A percentile compares a stretch with the other conserved stretches of the same genome.
Conservation (phyloP, 352 stramenopile species). For the Globisporangium sylvaticum region DNA sequence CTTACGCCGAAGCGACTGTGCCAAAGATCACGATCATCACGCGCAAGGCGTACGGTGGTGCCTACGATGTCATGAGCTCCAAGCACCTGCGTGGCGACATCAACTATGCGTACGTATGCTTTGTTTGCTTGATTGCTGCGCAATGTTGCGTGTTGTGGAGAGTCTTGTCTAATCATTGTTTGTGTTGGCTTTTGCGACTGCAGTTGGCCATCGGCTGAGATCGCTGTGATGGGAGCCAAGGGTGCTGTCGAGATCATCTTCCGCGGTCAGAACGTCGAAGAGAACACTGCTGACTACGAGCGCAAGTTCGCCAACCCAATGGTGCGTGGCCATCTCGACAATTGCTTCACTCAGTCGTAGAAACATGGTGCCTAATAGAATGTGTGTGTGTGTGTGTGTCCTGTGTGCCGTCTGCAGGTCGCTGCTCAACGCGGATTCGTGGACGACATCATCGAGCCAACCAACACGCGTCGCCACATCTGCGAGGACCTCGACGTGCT, state of each 20-base stretch:
- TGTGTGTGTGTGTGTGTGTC: not conserved
- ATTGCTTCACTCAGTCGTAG: not conserved
- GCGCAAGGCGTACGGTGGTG: constrained; percentile 97
- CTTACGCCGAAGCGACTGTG: constrained; percentile 96
- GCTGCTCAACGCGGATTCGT: constrained; percentile 96
- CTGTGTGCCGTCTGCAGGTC: constrained; percentile 18
- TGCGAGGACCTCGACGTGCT: constrained; percentile 96
- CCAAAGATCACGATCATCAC: constrained; percentile 99
- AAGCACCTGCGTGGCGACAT: constrained; percentile 97
- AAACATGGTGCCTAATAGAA: not conserved
- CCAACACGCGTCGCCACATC: constrained; percentile 90
- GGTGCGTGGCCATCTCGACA: no score
- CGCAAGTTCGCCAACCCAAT: constrained; percentile 96
- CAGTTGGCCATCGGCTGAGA: constrained; percentile 73
- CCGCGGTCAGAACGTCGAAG: constrained; percentile 93
- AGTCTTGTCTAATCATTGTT: constrained; percentile 11
- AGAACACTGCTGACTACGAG: constrained; percentile 95
- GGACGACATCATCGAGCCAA: constrained; percentile 97
- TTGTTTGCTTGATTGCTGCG: not conserved
- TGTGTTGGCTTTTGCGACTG: constrained; percentile 2
- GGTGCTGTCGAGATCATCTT: constrained; percentile 99
- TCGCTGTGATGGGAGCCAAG: constrained; percentile 92
- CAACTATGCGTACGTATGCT: constrained; percentile 91
- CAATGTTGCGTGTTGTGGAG: not conserved
- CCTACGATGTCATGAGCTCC: constrained; percentile 98